A percentile compares a stretch with the other conserved stretches of the same genome.
Evolutionary conservation across 495 filamentous ascomycete species (phyloP).

Genomic region (Penicillium lividum): DNA sequence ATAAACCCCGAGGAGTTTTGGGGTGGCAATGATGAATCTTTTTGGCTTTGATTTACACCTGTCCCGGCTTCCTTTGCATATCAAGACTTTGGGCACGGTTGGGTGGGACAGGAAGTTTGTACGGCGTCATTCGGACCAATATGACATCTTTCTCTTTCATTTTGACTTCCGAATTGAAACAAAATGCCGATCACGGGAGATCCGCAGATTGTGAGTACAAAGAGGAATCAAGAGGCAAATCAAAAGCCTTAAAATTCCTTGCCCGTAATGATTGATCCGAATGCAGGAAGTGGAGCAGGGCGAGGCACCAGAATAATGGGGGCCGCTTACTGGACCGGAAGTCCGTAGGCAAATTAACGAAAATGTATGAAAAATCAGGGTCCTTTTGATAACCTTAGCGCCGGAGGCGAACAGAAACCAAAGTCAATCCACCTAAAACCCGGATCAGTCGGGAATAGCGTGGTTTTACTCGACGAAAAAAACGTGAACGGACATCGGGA

Average conservation of each 20-base stretch:
- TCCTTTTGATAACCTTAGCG: slow-evolving; percentile 6
- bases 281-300: slow-evolving; percentile 7
- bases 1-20: background rate
- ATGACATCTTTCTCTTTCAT: slow-evolving; percentile 15
- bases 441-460: too few species aligned
- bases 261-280: background rate
- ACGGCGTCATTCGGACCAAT: slow-evolving; percentile 25
- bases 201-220: slow-evolving; percentile 10
- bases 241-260: background rate
- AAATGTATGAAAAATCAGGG: background rate
- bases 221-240: background rate
- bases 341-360: slow-evolving; percentile 17
- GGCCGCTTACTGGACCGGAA: slow-evolving; percentile 24
- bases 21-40: background rate
- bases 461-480: background rate
- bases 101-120: slow-evolving; percentile 24
- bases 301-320: slow-evolving; percentile 14
- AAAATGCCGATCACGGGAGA: slow-evolving; percentile 24
- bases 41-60: background rate
- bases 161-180: too few species aligned
- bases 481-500: background rate
- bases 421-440: slow-evolving; percentile 13
- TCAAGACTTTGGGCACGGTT: background rate
- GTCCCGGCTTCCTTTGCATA: slow-evolving; percentile 6
- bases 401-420: slow-evolving; percentile 11